Conservation (phyloP, 768 basidiomycete species). For the Leccinum sublutescens region DNA sequence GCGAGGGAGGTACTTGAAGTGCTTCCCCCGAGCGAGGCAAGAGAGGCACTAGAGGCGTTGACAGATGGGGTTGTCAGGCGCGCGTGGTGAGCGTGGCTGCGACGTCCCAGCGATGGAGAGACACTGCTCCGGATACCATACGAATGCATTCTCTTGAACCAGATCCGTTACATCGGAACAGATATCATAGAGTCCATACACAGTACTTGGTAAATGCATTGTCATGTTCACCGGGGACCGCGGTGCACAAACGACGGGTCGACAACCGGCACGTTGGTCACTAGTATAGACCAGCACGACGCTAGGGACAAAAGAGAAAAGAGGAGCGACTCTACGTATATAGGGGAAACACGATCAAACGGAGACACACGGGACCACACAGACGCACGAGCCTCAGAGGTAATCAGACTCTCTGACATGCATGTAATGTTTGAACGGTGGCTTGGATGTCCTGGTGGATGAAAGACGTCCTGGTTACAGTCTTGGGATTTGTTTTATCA, state of each 20-base stretch:
- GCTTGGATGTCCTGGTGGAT: background rate
- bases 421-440: background rate
- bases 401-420: background rate
- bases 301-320: no score
- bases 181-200: background rate
- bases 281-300: no score
- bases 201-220: background rate
- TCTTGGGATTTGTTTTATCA: no score
- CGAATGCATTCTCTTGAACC: background rate
- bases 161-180: background rate
- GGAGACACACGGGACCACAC: no score
- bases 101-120: background rate
- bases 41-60: constrained; percentile 69
- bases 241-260: no score
- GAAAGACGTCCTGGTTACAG: background rate
- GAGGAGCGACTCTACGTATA: no score
- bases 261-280: no score
- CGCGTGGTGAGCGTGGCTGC: constrained; percentile 39
- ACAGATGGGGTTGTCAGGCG: constrained; percentile 66
- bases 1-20: constrained; percentile 66
- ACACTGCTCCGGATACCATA: background rate
- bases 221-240: no score
- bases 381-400: no score
- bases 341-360: no score
- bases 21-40: constrained; percentile 81